phyloP scores from a whole-genome alignment of 345 rosid genomes.

The Populus pruinosa region DNA sequence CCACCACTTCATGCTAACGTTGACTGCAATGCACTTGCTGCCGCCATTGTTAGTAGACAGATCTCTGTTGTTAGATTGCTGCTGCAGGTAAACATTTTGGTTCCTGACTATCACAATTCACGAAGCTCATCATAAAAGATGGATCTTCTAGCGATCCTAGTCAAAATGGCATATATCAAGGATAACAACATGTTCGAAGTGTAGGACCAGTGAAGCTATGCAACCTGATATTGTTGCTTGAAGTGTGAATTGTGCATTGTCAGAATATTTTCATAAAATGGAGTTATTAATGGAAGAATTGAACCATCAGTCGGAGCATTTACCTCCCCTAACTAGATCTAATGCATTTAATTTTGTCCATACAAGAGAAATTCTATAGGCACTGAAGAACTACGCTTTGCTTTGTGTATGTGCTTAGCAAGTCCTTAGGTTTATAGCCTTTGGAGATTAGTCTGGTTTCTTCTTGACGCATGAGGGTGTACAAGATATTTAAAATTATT shows the following conservation, averaged over 20 bases:
- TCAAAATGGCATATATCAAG: neutral
- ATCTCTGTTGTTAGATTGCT: slow-evolving; percentile 22
- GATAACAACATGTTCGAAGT: neutral
- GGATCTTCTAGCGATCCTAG: neutral
- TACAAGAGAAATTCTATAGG: too few species aligned
- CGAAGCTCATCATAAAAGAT: neutral
- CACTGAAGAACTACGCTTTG: too few species aligned
- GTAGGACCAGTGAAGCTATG: neutral
- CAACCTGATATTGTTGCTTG: neutral
- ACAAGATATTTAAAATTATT: too few species aligned
- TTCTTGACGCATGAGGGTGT: too few species aligned
- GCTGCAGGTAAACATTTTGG: slow-evolving; percentile 18
- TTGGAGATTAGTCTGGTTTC: too few species aligned
- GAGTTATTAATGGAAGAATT: too few species aligned
- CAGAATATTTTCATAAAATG: too few species aligned
- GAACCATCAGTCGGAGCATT: too few species aligned
- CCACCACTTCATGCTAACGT: slow-evolving; percentile 25
- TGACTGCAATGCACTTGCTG: slow-evolving; percentile 32
- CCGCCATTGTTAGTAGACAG: slow-evolving; percentile 28
- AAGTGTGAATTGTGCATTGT: neutral
- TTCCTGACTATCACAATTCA: neutral
- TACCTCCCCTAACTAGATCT: too few species aligned
- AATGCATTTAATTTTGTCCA: too few species aligned
- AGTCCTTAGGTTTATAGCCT: too few species aligned
- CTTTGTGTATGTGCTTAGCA: too few species aligned